Base-by-base conservation (phyloP, 495 filamentous ascomycete genomes). In the Tuber microsphaerosporum region DNA sequence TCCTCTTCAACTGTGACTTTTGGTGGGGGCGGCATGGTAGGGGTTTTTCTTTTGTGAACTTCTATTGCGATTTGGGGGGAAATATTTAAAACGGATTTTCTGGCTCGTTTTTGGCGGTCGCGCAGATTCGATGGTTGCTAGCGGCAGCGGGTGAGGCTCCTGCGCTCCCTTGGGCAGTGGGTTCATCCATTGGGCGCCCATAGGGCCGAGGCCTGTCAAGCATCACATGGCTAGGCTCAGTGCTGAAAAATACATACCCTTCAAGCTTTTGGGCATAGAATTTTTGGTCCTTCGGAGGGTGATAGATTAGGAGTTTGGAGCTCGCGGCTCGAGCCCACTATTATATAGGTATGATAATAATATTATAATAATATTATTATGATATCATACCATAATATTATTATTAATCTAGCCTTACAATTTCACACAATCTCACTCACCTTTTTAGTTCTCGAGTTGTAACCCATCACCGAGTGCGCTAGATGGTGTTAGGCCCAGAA, bases 1-100 rank as follows among this genome's bases (percentile, higher is more conserved):
- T 93, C 92, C 26, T 89, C 85, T n/a, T 87, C 87, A 9, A 81
- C 73, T 39, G 84, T 79, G 5, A 75, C 77, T 41, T 76, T 79
- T 51, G 56, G 73, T 72, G 48, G 76, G 2, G 70, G 44, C 19
- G 56, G 41, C 12, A 42, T 65, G 45, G 42, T 68, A 42, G 73
- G 45, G 19, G 71, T 77, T 44, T 74, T 17, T n/a, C n/a, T 26
- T 34, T 65, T 34, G 12, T 34, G 56, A 65, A 31, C 31, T 34
- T 34, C 26, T 31, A 26, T 65, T 34, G 56, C 6, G 26, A 34
- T 65, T 65, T 8, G 26, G 2, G 26, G 56, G 42, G 14, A 34
- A 34, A 34, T 19, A 65, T 17, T 46, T 31, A 2, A 34, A 65
- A 16, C 12, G 0, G 26, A 65, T 31, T 65, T 65, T 17, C 56